Evolutionary conservation across 331 rosid species (phyloP).

Genomic region (Prunus yedoensis): DNA sequence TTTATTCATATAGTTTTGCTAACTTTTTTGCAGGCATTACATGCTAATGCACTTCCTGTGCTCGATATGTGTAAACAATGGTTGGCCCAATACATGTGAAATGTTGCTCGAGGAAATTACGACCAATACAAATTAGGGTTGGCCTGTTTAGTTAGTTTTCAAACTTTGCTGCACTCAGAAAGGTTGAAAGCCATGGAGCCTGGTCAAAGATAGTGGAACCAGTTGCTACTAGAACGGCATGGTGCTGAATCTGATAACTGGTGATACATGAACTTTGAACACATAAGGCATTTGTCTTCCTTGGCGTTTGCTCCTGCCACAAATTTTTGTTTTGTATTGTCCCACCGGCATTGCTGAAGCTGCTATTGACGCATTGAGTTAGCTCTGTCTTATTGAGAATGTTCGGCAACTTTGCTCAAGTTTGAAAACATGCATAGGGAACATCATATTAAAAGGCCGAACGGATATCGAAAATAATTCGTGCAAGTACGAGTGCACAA

Average conservation of each 20-base stretch:
- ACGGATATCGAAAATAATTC: background rate
- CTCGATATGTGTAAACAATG: constrained; percentile 99
- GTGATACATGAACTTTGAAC: constrained; percentile 1
- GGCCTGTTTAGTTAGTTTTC: constrained; percentile 17
- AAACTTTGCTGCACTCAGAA: background rate
- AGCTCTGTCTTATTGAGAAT: background rate
- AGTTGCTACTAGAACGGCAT: background rate
- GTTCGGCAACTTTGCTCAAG: background rate
- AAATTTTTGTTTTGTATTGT: background rate
- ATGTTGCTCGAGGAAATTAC: constrained; percentile 19
- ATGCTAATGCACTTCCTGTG: constrained; percentile 97
- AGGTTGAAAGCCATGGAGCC: constrained; percentile 5
- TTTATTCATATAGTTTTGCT: background rate
- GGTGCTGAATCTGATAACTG: background rate
- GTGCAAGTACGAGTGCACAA: background rate
- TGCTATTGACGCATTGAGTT: background rate
- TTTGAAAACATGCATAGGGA: background rate
- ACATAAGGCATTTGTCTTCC: background rate
- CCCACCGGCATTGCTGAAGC: constrained; percentile 14
- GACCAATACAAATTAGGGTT: constrained; percentile 14
- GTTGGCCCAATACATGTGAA: constrained; percentile 94
- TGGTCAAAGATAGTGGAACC: background rate
- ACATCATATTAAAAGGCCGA: background rate
- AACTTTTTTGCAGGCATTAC: constrained; percentile 74
- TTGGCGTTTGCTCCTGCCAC: background rate